Evolutionary conservation across 2,329 filamentous ascomycete genomes (phyloP), one percentile per base, ranked within the genome.

Genomic region (Neofusicoccum cordaticola): DNA sequence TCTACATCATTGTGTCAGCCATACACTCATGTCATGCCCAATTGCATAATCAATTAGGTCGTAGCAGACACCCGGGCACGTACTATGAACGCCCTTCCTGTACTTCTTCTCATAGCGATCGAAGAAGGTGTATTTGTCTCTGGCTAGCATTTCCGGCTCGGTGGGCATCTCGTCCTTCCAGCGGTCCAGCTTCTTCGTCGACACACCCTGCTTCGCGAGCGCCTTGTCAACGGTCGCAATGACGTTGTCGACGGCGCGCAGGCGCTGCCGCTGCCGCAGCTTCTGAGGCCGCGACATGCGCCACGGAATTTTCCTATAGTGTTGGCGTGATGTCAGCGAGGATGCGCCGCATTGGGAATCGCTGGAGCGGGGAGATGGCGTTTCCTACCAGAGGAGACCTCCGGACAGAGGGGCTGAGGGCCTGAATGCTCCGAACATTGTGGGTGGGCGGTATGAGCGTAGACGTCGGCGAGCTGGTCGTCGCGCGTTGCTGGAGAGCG

Each of bases 41-140:
- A 48, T 41, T 19, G 8, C 19, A 13, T 51, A 34, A 6, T 12
- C 27, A 45, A 31, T 7, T 31, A 31, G 27, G 27, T 7, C 5
- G 27, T 31, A 31, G 5, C 27, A 31, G 27, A 31, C 5, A 31
- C 1, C 35, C 12, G 6, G 13, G n/a, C 64, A 87, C 92, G 72
- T 85, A 97, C 93, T 98, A 81, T 98, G 94, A 78, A 99, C 93
- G 64, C 93, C 92, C 87, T 99, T 99, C 76, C 95, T 85, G 79
- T 98, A 99, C 72, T 87, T 89, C 87, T 93, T 96, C 77, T 91
- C 93, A 80, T 98, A 97, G 72, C 93, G 89, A 79, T 97, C 94
- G 79, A 98, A 99, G 73, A 99, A 90, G 34, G 92, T 97, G 82
- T 99, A 99, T 82, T 99, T 99, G 82, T 99, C 95, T 79, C 87